Conservation (phyloP, 208 protist genomes). For the Crithidia mellificae region DNA sequence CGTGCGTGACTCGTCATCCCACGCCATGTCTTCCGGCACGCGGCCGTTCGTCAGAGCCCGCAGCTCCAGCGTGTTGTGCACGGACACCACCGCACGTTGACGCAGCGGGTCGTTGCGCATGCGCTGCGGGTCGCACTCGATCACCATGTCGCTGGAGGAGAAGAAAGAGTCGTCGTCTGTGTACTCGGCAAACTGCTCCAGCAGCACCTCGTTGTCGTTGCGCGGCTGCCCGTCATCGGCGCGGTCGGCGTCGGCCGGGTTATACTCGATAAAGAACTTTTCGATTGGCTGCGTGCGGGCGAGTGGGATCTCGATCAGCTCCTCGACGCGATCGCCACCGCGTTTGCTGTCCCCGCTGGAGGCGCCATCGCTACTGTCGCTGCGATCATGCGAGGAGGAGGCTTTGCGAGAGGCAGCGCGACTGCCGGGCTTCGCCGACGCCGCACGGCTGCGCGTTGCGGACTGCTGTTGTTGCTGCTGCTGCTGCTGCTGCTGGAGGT, state of each 20-base stretch:
- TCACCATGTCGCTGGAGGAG: conserved; percentile 66
- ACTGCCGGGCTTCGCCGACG: conserved; percentile 7
- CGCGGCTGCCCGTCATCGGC: conserved; percentile 47
- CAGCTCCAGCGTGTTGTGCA: conserved; percentile 70
- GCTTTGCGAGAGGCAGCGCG: conserved; percentile 16
- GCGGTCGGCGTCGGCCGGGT: conserved; percentile 30
- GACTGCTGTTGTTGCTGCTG: conserved; percentile 11
- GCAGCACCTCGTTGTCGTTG: conserved; percentile 76
- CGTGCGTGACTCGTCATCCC: conserved; percentile 42
- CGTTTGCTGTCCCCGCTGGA: conserved; percentile 22
- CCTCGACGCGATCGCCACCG: conserved; percentile 50
- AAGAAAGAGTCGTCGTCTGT: conserved; percentile 93
- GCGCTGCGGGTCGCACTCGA: conserved; percentile 63
- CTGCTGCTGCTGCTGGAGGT: background rate
- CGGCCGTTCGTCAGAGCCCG: conserved; percentile 57
- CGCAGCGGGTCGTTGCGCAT: conserved; percentile 54
- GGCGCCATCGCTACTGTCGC: conserved; percentile 29
- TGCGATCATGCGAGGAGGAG: conserved; percentile 17
- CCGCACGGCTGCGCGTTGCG: conserved; percentile 6
- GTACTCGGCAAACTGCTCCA: conserved; percentile 88
- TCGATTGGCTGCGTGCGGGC: conserved; percentile 61
- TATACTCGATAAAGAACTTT: conserved; percentile 82
- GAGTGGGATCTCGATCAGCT: conserved; percentile 67
- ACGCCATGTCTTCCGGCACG: conserved; percentile 56
- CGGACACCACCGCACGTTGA: conserved; percentile 48